Conservation (phyloP, 208 protist species). For the Leishmania lainsoni region DNA sequence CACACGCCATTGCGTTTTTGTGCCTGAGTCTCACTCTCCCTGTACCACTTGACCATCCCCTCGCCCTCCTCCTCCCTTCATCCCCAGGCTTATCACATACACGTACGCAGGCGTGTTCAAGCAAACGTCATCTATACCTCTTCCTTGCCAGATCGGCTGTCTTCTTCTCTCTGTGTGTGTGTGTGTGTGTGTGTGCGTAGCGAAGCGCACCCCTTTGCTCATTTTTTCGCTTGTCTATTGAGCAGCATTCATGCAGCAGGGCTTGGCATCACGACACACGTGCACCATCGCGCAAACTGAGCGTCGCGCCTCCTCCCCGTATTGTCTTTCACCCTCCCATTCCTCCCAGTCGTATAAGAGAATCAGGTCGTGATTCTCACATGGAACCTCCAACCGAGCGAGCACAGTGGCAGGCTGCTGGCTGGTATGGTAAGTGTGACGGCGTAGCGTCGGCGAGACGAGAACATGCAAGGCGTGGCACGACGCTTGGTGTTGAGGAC, state of each 20-base stretch:
- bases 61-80: background rate
- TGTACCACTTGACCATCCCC: background rate
- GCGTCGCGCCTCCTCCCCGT: background rate
- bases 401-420: background rate
- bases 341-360: background rate
- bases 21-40: too few species aligned
- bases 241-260: background rate
- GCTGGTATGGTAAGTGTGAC: background rate
- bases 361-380: background rate
- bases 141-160: background rate
- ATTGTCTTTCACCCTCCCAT: background rate
- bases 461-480: background rate
- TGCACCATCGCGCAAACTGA: background rate
- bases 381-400: background rate
- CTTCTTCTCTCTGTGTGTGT: background rate
- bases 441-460: background rate
- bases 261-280: background rate
- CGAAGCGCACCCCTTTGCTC: background rate
- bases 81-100: background rate
- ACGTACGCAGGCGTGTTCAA: background rate
- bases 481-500: background rate
- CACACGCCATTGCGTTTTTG: background rate
- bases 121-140: slow-evolving; percentile 3
- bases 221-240: background rate
- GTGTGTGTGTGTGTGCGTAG: background rate